phyloP scores from a whole-genome alignment of 108 stramenopile species.

The Skeletonema tropicum region DNA sequence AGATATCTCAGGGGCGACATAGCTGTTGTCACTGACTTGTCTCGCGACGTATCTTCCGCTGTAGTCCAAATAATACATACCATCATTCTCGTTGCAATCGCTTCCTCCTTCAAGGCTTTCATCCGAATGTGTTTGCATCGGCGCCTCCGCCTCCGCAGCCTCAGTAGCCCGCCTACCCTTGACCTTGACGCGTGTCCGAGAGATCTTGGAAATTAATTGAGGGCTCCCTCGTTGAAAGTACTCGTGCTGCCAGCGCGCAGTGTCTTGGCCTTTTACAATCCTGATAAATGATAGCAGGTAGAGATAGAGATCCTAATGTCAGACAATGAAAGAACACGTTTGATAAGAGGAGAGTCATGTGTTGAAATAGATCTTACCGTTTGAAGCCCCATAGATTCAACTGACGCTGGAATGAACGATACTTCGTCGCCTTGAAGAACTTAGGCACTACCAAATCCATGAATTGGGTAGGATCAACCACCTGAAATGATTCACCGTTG shows the following conservation, averaged over 20 bases:
- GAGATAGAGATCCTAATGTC: background rate
- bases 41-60: background rate
- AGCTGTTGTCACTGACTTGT: background rate
- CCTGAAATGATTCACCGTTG: slow-evolving; percentile 72
- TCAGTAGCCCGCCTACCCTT: background rate
- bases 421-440: slow-evolving; percentile 26
- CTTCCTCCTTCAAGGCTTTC: background rate
- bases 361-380: background rate
- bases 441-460: slow-evolving; percentile 15
- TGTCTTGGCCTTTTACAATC: no score
- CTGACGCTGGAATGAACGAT: slow-evolving; percentile 13
- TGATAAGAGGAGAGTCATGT: background rate
- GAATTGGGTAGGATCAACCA: slow-evolving; percentile 58
- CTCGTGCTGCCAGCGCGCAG: background rate
- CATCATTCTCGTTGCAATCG: background rate
- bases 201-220: slow-evolving; percentile 1
- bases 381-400: slow-evolving; percentile 17
- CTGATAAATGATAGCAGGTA: no score
- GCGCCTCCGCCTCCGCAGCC: no score
- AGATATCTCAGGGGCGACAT: background rate
- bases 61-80: background rate
- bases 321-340: background rate
- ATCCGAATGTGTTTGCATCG: background rate
- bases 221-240: background rate
- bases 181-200: background rate